Evolutionary conservation across 163 green algal genomes (phyloP).

Genomic region (Scenedesmus sp.): DNA sequence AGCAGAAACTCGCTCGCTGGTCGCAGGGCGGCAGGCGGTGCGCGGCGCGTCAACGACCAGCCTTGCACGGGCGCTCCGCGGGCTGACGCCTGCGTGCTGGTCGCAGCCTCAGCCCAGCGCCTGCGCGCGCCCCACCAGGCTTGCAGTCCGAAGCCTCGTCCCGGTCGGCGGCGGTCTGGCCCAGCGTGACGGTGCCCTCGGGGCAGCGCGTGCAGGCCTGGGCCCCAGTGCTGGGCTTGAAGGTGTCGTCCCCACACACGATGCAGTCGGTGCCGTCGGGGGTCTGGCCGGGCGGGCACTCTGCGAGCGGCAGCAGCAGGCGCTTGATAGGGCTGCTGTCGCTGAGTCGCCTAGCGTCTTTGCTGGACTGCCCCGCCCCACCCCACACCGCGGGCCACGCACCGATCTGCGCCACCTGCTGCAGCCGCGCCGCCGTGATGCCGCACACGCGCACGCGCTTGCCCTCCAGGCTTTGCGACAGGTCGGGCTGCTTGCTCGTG

Average conservation of each 20-base stretch:
- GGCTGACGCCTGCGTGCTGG: neutral
- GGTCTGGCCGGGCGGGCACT: neutral
- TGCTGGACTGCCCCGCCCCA: too few relatives aligned
- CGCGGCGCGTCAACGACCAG: too few relatives aligned
- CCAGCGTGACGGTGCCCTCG: neutral
- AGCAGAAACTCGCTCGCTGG: neutral
- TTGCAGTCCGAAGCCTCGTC: neutral
- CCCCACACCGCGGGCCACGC: neutral
- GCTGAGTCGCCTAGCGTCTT: neutral
- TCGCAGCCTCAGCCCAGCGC: neutral
- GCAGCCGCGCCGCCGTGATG: neutral
- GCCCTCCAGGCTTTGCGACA: neutral
- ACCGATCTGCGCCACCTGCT: neutral
- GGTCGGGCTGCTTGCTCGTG: neutral
- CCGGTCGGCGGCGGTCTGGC: neutral
- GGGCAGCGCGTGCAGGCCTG: neutral
- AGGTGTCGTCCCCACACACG: neutral
- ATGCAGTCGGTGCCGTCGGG: neutral
- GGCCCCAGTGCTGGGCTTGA: neutral
- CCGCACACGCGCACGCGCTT: neutral
- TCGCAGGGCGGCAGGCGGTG: too few relatives aligned
- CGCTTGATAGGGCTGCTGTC: neutral
- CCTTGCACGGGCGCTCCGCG: too few relatives aligned
- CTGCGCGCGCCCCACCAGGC: neutral
- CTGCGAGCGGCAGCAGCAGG: slow-evolving; percentile 1